Percentiles rank a stretch among this genome's conserved stretches.
Conservation (phyloP, 1,284 basidiomycete genomes). For the Cryptococcus deneoformans region DNA sequence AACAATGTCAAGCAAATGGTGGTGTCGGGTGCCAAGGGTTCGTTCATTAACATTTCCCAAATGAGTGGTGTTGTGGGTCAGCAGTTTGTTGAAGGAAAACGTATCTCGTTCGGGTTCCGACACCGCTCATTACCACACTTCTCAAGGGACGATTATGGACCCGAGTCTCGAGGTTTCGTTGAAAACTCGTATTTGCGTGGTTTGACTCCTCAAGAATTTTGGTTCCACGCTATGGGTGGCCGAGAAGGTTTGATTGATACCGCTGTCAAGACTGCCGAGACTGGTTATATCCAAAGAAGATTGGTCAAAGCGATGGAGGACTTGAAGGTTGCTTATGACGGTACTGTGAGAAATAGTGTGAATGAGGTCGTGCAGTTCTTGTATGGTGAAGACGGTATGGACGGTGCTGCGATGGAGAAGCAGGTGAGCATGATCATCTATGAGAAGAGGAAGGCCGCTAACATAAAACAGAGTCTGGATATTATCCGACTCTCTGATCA, state of each 20-base stretch:
- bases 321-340: constrained; percentile 96
- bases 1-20: constrained; percentile 99
- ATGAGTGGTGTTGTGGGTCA: constrained; percentile 99
- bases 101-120: constrained; percentile 52
- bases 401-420: constrained; percentile 95
- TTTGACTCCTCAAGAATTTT: constrained; percentile 97
- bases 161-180: constrained; percentile 97
- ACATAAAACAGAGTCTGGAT: constrained; percentile 60
- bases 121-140: constrained; percentile 80
- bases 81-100: constrained; percentile 96
- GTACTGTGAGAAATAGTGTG: constrained; percentile 94
- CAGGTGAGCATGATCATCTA: constrained; percentile 54
- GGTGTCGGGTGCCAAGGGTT: constrained; percentile 96
- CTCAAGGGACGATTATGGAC: constrained; percentile 98
- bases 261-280: constrained; percentile 99
- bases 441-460: neutral
- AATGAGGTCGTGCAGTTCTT: constrained; percentile 95
- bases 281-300: constrained; percentile 97
- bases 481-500: constrained; percentile 79
- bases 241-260: constrained; percentile 99
- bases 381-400: constrained; percentile 99
- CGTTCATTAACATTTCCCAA: constrained; percentile 99
- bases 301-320: constrained; percentile 98
- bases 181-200: constrained; percentile 99
- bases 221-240: constrained; percentile 99